A percentile compares a stretch with the other conserved stretches of the same genome.
Evolutionary conservation across 306 rosid genomes (phyloP).

Genomic region (Bauhinia variegata): DNA sequence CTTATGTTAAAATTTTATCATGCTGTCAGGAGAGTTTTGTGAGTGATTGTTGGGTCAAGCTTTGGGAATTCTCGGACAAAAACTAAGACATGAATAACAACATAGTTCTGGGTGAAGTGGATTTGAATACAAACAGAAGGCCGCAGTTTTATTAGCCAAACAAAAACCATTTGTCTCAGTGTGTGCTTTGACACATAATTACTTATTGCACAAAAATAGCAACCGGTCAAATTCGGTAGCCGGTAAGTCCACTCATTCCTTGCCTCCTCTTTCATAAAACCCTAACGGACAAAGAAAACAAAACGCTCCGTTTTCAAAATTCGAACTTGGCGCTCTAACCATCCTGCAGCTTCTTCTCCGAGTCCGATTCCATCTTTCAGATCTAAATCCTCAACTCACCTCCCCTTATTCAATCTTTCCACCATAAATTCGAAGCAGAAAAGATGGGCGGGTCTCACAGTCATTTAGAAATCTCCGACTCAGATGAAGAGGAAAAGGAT

Average conservation of each 20-base stretch:
- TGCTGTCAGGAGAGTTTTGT: conserved; percentile 76
- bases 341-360: conserved; percentile 9
- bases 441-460: conserved; percentile 79
- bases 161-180: conserved; percentile 25
- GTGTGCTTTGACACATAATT: conserved; percentile 9
- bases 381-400: neutral
- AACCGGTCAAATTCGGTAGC: neutral
- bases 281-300: conserved; percentile 2
- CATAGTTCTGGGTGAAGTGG: no score
- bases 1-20: no score
- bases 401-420: neutral
- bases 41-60: conserved; percentile 71
- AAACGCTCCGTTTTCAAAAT: conserved; percentile 57
- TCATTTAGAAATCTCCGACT: conserved; percentile 65
- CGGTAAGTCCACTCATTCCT: neutral
- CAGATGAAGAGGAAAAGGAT: conserved; percentile 35
- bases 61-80: conserved; percentile 71
- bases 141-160: neutral
- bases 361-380: neutral
- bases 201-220: neutral
- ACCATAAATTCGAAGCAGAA: neutral
- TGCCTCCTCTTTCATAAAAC: conserved; percentile 7
- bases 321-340: conserved; percentile 57
- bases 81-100: no score
- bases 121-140: conserved; percentile 36